These are phyloP conservation scores for Kuraishia hungarica DNA, from an alignment of 805 yeast genomes.

Conservation along the genomic window DNA sequence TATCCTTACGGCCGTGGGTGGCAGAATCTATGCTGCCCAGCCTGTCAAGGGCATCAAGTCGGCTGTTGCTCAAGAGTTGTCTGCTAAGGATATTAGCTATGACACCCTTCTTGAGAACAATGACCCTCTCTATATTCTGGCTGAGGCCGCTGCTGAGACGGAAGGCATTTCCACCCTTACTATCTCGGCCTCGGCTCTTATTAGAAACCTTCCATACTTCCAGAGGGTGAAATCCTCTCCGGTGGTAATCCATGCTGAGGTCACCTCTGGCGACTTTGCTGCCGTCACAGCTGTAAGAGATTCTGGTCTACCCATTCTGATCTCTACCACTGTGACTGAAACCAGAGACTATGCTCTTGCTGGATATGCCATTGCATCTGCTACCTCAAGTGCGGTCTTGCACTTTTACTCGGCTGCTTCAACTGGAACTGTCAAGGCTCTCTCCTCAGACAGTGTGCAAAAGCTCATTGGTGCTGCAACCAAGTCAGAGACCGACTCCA, in stretches of 20 bases:
- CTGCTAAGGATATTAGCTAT: constrained; percentile 10
- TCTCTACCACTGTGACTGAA: constrained; percentile 56
- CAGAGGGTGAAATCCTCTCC: constrained; percentile 28
- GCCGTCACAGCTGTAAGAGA: constrained; percentile 68
- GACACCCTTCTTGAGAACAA: constrained; percentile 29
- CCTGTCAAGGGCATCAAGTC: constrained; percentile 35
- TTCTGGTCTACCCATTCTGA: constrained; percentile 50
- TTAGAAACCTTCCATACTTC: constrained; percentile 55
- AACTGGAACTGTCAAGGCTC: constrained; percentile 5
- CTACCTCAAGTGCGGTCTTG: constrained; percentile 47
- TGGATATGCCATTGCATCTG: constrained; percentile 48
- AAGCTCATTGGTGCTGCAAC: constrained; percentile 9
- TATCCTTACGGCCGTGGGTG: constrained; percentile 19
- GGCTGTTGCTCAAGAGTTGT: constrained; percentile 18
- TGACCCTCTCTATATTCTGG: constrained; percentile 44
- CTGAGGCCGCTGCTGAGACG: constrained; percentile 18
- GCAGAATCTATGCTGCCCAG: constrained; percentile 34
- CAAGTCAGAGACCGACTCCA: constrained; percentile 5
- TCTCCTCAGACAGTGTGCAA: constrained; percentile 4
- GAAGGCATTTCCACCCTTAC: constrained; percentile 34
- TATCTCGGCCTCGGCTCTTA: constrained; percentile 43
- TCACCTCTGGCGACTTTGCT: constrained; percentile 56
- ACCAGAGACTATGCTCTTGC: constrained; percentile 45
- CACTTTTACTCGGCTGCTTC: constrained; percentile 45
- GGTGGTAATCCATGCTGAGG: constrained; percentile 53